Evolutionary conservation across 139 green algal species (phyloP), one percentile per base, ranked within the genome.

Genomic region (Tetratostichococcus sp.): DNA sequence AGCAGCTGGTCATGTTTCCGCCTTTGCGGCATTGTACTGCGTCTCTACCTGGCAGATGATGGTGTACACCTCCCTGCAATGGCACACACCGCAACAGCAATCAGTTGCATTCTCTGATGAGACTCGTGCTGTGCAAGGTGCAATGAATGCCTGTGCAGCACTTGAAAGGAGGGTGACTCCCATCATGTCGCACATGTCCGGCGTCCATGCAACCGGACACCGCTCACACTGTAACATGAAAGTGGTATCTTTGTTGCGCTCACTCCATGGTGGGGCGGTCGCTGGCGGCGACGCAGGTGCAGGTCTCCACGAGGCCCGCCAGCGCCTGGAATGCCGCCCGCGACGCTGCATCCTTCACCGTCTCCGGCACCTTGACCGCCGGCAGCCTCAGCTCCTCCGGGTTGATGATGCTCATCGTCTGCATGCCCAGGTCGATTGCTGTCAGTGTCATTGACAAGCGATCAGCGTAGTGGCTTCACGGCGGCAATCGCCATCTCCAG

Each of bases 391-490:
- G 19, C 58, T 59, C 32, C 26, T 67, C 68, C 28, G 80, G 80
- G 57, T 80, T 73, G 35, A 67, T 67, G n/a, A 81, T 69, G 76
- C 80, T 82, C 31, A 67, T 17, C 23, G 80, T 62, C 50, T 62
- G 50, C 50, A 26, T 21, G 39, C 39, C 11, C 39, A 50, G 39
- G 8, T 6, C 6, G 39, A 50, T n/a, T n/a, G n/a, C n/a, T n/a
- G n/a, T n/a, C n/a, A n/a, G n/a, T n/a, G n/a, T n/a, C n/a, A n/a
- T n/a, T n/a, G n/a, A n/a, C n/a, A n/a, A n/a, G n/a, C n/a, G n/a
- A n/a, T n/a, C n/a, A n/a, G n/a, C n/a, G n/a, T n/a, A n/a, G n/a
- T n/a, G n/a, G n/a, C n/a, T n/a, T n/a, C n/a, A n/a, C n/a, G n/a
- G n/a, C n/a, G n/a, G n/a, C n/a, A n/a, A n/a, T 50, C 17, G 26